Conservation (phyloP, 352 stramenopile genomes). For the Phytophthora aleatoria region DNA sequence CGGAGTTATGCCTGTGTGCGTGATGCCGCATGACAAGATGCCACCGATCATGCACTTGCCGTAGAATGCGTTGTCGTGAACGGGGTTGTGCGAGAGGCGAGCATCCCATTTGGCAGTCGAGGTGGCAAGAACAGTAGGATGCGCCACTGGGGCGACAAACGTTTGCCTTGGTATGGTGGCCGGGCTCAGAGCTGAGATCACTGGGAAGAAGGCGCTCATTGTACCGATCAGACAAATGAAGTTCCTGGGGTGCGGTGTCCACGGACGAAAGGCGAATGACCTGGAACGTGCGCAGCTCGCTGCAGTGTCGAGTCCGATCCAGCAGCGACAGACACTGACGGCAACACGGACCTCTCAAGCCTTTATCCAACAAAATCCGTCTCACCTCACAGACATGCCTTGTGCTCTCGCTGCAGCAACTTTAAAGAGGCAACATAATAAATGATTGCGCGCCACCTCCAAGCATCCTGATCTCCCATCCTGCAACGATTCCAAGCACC, state of each 20-base stretch:
- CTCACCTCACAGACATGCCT: constrained; percentile 23
- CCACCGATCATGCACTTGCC: constrained; percentile 94
- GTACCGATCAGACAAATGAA: constrained; percentile 3
- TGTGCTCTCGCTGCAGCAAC: constrained; percentile 9
- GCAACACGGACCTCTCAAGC: constrained; percentile 2
- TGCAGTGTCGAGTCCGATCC: constrained; percentile 13
- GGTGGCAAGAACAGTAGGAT: constrained; percentile 59
- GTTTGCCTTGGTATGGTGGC: constrained; percentile 32
- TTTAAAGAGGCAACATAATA: constrained; percentile 1
- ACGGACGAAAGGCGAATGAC: constrained; percentile 25
- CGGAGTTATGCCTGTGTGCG: constrained; percentile 92
- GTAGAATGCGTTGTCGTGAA: constrained; percentile 93
- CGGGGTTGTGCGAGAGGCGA: constrained; percentile 74
- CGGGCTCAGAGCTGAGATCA: constrained; percentile 74
- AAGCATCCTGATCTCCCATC: constrained; percentile 14
- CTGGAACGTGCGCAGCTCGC: constrained; percentile 7
- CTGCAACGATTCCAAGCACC: constrained; percentile 7
- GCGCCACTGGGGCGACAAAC: constrained; percentile 35
- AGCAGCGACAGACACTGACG: neutral
- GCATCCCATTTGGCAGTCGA: constrained; percentile 84
- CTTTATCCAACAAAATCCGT: constrained; percentile 29
- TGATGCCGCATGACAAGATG: constrained; percentile 92
- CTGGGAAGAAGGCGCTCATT: constrained; percentile 84
- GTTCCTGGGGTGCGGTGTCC: constrained; percentile 20
- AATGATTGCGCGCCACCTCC: constrained; percentile 15